Evolutionary conservation across 768 basidiomycete species (phyloP), one percentile per base, ranked within the genome.

Genomic region (Lentinula edodes): DNA sequence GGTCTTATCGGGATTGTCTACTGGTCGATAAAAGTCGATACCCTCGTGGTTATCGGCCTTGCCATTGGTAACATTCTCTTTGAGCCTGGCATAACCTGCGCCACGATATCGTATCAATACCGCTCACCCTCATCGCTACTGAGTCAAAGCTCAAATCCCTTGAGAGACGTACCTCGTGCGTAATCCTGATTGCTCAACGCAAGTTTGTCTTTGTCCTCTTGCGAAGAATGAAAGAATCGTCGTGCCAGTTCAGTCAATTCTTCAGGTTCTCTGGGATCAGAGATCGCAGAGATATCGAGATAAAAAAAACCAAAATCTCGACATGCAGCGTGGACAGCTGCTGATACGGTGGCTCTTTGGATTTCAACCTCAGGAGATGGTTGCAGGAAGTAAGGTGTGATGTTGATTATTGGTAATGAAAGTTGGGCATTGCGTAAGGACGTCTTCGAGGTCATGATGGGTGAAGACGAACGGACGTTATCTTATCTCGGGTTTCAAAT

Each of bases 271-370:
- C 75, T 68, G 0, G 73, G 74, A 39, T 85, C 76, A 13, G 88
- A 72, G 65, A 78, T 90, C 3, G 79, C 73, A 2, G 84, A 82
- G 50, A 93, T 76, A 63, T 93, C 83, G 51, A 95, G 78, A 72
- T 95, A 96, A 76, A 96, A 95, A 80, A 96, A 96, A 0, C 94
- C 94, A 60, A 84, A 91, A 58, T 89, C 76, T 20, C 89, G 68
- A 67, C 91, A 92, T 7, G 92, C 91, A 0, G 74, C 69, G 67
- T 93, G 93, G 16, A 95, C 73, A 0, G 85, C 83, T 10, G 79
- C 78, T 28, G 83, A 79, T 1, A 75, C 73, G 1, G 79, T 76
- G 4, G 79, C 74, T 13, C 74, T 71, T 48, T 83, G 79, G 23
- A 78, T 77, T 35, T 75, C 73, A 3, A 65, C 53, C 41, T 72